Base-by-base conservation (phyloP, 345 rosid species). In the Lumnitzera racemosa region DNA sequence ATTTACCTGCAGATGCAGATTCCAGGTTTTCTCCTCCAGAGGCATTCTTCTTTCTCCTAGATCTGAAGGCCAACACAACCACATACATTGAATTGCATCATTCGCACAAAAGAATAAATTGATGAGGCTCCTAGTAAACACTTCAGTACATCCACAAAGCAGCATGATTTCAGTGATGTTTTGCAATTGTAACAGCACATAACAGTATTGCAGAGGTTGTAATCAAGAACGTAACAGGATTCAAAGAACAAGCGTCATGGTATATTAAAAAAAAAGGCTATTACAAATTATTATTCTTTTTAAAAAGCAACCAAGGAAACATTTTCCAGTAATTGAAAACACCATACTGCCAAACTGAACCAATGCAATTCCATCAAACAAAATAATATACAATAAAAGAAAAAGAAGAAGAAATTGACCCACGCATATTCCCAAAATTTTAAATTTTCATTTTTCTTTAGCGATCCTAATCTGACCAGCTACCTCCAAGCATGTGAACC, bases 31-130 rank as follows among this genome's bases (percentile, higher is more conserved):
- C 97, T 72, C 90, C 97, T 60, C 74, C 80, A 41, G 88, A 69
- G 25, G 86, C 78, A 76, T 78, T 84, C 72, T 90, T 90, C 80
- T 88, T 95, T 65, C 96, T 83, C 80, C 97, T 83, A 53, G 92
- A 90, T 76, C 97, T 90, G 81, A 80, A 73, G 53, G 41, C 17
- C 58, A 57, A 53, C 62, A 63, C 55, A 62, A 56, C 14, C 20
- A 11, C 15, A 43, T 16, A 15, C 23, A 16, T 16, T 52, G 12
- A 20, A 52, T 16, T 11, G 20, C 20, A 23, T 3, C 24, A 7
- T 36, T 36, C 7, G 43, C 43, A 5, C 25, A 17, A 17, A 50
- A 2, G 5, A 50, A 5, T 50, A 6, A 17, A 50, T 14, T 14
- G 17, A 52, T 10, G 15, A 23, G 25, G 13, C 13, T 52, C 31